Conservation (phyloP, 1,139 yeast species). For the Taiozyma sp. region DNA sequence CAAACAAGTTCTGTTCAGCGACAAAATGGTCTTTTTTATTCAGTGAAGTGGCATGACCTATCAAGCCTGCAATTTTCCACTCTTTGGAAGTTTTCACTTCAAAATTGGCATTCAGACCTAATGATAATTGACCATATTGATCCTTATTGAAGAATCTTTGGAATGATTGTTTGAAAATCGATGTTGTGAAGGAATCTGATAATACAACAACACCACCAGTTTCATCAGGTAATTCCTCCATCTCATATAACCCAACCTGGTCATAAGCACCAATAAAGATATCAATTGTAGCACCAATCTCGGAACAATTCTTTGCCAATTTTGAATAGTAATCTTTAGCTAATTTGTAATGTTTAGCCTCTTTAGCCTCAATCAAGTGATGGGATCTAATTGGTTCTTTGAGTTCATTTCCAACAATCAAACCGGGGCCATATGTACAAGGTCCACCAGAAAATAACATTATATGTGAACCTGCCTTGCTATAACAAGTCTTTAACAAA, state of each 20-base stretch:
- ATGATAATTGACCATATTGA: conserved; percentile 33
- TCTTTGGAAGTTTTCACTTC: conserved; percentile 48
- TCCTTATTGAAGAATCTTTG: conserved; percentile 44
- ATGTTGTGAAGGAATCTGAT: conserved; percentile 60
- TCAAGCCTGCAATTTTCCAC: conserved; percentile 49
- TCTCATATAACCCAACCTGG: conserved; percentile 61
- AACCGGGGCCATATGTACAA: conserved; percentile 86
- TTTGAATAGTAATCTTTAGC: conserved; percentile 59
- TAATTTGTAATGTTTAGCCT: conserved; percentile 78
- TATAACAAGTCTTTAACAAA: conserved; percentile 42
- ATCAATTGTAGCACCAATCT: conserved; percentile 50
- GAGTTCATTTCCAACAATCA: conserved; percentile 78
- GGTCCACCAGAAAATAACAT: conserved; percentile 80
- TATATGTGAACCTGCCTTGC: conserved; percentile 55
- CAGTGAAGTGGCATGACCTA: conserved; percentile 51
- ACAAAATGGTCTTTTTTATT: conserved; percentile 23
- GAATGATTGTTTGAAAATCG: conserved; percentile 63
- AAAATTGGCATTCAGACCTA: conserved; percentile 55
- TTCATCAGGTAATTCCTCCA: conserved; percentile 52
- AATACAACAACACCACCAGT: conserved; percentile 63
- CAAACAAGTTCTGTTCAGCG: conserved; percentile 31
- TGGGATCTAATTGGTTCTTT: conserved; percentile 91
- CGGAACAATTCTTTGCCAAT: conserved; percentile 37
- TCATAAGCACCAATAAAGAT: conserved; percentile 62
- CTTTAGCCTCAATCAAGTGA: conserved; percentile 76